Conservation (phyloP, 2,329 filamentous ascomycete species). For the Cercospora canescens region DNA sequence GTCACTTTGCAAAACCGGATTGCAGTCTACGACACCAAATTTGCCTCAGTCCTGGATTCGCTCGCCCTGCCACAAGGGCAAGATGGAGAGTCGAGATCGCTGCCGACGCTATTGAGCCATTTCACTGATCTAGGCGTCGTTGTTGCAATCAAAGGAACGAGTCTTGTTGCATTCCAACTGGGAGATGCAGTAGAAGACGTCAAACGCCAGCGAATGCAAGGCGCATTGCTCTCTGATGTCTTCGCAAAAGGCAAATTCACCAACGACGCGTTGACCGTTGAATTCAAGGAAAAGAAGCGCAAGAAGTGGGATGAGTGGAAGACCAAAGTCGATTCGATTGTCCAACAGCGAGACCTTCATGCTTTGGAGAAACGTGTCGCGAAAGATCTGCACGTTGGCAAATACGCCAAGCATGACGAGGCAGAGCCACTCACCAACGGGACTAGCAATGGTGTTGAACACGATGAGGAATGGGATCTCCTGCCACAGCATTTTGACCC, state of each 20-base stretch:
- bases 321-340: conserved; percentile 26
- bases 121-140: conserved; percentile 67
- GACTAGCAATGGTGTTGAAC: background rate
- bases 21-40: conserved; percentile 69
- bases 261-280: conserved; percentile 6
- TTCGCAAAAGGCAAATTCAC: conserved; percentile 62
- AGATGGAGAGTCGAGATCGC: background rate
- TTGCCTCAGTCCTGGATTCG: conserved; percentile 52
- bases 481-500: conserved; percentile 32
- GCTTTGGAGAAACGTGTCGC: conserved; percentile 34
- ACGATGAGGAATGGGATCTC: conserved; percentile 47
- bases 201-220: conserved; percentile 40
- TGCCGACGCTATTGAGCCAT: conserved; percentile 44
- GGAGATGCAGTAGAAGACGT: conserved; percentile 32
- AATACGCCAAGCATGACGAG: conserved; percentile 7
- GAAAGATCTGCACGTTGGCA: conserved; percentile 24
- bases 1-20: conserved; percentile 59
- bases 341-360: conserved; percentile 24
- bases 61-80: conserved; percentile 32
- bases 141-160: conserved; percentile 63
- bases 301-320: conserved; percentile 32
- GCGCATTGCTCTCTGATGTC: conserved; percentile 69
- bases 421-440: conserved; percentile 8
- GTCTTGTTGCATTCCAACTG: conserved; percentile 66
- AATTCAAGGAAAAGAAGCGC: conserved; percentile 20